Base-by-base conservation (phyloP, 2,329 filamentous ascomycete species). In the Magnaporthales sp. region DNA sequence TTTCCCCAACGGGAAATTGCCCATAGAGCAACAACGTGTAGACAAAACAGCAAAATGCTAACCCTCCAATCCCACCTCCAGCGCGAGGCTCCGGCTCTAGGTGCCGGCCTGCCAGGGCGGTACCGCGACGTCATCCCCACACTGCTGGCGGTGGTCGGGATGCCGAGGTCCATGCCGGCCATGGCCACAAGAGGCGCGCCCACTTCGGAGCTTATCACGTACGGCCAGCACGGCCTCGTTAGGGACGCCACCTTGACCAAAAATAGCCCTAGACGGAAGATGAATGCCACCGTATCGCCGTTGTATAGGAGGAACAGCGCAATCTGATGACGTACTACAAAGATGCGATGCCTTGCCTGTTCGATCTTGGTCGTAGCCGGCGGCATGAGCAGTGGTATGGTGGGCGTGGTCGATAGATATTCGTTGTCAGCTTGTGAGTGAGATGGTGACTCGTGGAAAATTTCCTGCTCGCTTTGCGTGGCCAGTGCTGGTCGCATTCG, bases 141-240 rank as follows among this genome's bases (percentile, higher is more conserved):
- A 9, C 15, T 62, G 64, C 56, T 62, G 15, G 51, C 46, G 9
- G 64, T 15, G 29, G 64, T 58, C 30, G 80, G 76, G 38, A 83
- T 70, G 26, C 78, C 81, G n/a, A 88, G 74, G 67, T 93, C 91
- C 13, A 92, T 71, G 1, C 84, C 86, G 9, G 91, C 92, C 8
- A 94, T 75, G 3, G 84, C 77, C 4, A 96, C 78, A 1, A 96
- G 79, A 3, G 90, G 87, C 70, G 89, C 88, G 4, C 87, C 81
- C 4, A 93, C 77, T 75, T 84, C 84, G 7, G 86, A 80, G 61
- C 84, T 88, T n/a, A 86, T 82, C 60, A 87, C 86, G 67, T 88
- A 88, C 0, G 92, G 92, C 74, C 86, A 87, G 75, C 93, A 97
- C 0, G 89, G 85, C 62, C 84, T 81, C 2, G 84, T 82, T 10